Percentiles rank a stretch among this genome's conserved stretches.
Conservation (phyloP, 495 filamentous ascomycete species). For the Neurospora tetrasperma region DNA sequence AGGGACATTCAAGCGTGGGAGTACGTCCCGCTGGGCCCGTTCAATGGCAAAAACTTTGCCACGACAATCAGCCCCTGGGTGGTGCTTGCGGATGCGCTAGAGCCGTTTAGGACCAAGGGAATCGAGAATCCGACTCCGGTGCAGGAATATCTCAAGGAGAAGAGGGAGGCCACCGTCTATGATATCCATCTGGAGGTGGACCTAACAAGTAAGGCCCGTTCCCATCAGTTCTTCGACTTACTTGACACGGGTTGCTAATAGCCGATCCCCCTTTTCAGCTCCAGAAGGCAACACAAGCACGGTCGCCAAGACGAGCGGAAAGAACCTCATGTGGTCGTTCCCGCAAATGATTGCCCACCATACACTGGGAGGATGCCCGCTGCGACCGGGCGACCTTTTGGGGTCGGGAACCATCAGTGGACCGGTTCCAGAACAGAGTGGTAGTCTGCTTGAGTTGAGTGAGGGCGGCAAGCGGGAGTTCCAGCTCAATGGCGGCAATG, state of each 20-base stretch:
- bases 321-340: conserved; percentile 81
- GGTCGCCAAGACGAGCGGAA: conserved; percentile 53
- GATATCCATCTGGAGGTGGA: conserved; percentile 70
- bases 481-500: conserved; percentile 51
- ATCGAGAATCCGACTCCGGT: conserved; percentile 54
- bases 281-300: conserved; percentile 52
- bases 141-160: conserved; percentile 62
- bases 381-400: conserved; percentile 74
- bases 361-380: conserved; percentile 70
- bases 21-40: conserved; percentile 75
- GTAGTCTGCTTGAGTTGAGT: conserved; percentile 75
- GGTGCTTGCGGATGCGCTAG: conserved; percentile 72
- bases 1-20: conserved; percentile 89
- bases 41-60: conserved; percentile 90
- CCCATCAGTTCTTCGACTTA: neutral
- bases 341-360: conserved; percentile 94
- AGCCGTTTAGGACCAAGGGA: conserved; percentile 47
- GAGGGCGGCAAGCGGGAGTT: conserved; percentile 54
- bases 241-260: neutral
- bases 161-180: conserved; percentile 50
- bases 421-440: conserved; percentile 45
- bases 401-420: conserved; percentile 89
- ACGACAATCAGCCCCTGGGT: conserved; percentile 86
- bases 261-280: conserved; percentile 27
- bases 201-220: conserved; percentile 46